A percentile compares a stretch with the other conserved stretches of the same genome.
phyloP scores from a whole-genome alignment of 2,329 filamentous ascomycete species.

The Nemania bipapillata region DNA sequence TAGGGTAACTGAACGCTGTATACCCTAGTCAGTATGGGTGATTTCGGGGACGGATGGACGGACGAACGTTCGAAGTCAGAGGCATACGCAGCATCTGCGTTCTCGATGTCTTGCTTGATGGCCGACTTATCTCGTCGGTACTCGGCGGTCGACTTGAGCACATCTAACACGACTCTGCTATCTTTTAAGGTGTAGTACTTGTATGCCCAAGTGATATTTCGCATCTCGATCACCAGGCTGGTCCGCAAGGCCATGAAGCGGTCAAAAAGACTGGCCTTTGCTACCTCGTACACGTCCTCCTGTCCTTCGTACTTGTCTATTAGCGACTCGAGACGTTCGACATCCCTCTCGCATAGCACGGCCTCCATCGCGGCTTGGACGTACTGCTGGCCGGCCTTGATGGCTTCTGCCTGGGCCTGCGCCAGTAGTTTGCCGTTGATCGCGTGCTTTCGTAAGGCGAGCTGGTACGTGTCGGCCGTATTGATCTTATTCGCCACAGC shows the following conservation, averaged over 20 bases:
- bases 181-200: constrained; percentile 9
- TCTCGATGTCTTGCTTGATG: constrained; percentile 2
- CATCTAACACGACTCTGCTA: neutral
- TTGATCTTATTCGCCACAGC: neutral
- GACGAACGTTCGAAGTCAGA: constrained; percentile 2
- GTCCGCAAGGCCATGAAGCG: neutral
- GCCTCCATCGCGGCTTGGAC: constrained; percentile 3
- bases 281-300: neutral
- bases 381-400: constrained; percentile 10
- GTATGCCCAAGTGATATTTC: constrained; percentile 5
- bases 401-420: constrained; percentile 2
- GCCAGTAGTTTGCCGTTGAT: constrained; percentile 4
- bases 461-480: neutral
- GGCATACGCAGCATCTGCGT: neutral
- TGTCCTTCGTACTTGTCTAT: neutral
- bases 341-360: neutral
- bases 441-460: neutral
- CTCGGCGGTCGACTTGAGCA: neutral
- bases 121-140: too few species aligned
- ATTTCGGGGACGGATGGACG: too few species aligned
- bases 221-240: neutral
- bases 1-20: too few species aligned
- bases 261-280: constrained; percentile 4
- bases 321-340: neutral
- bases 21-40: neutral